Conservation (phyloP, 1,139 yeast genomes). For the Pichia sp. region DNA sequence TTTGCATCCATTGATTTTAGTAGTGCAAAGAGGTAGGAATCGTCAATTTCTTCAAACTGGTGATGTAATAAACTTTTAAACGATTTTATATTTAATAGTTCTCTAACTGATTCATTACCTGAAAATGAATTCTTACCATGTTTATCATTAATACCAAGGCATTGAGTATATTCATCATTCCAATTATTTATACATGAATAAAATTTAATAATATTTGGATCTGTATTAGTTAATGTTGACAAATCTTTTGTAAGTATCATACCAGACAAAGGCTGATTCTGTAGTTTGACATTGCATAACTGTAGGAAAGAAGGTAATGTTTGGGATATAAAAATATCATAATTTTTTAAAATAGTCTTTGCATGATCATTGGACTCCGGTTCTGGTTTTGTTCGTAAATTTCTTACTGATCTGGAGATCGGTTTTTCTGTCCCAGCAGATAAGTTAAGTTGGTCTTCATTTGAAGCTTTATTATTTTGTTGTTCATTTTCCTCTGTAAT, state of each 20-base stretch:
- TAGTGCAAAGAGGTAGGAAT: conserved; percentile 27
- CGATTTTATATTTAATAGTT: conserved; percentile 29
- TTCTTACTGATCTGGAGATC: neutral
- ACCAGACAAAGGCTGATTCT: conserved; percentile 3
- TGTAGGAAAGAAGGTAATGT: conserved; percentile 18
- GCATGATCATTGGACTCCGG: conserved; percentile 5
- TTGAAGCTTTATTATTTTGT: conserved; percentile 4
- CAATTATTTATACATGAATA: conserved; percentile 36
- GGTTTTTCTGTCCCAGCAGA: neutral
- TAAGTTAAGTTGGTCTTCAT: neutral
- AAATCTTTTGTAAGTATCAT: conserved; percentile 11
- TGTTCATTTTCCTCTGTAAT: neutral
- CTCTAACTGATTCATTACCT: conserved; percentile 28
- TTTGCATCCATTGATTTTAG: conserved; percentile 31
- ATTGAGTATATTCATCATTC: conserved; percentile 32
- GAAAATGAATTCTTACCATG: conserved; percentile 6
- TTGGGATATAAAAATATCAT: conserved; percentile 11
- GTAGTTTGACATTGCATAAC: conserved; percentile 13
- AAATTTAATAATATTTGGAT: conserved; percentile 32
- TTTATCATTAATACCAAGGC: conserved; percentile 30
- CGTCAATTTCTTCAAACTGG: conserved; percentile 15
- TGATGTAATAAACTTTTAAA: conserved; percentile 11
- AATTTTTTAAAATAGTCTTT: conserved; percentile 14
- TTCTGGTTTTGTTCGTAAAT: conserved; percentile 5
- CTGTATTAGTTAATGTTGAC: conserved; percentile 11